These are phyloP conservation scores for Magnolia officinalis DNA, from an alignment of 164 flowering plant species.

Conservation along the genomic window DNA sequence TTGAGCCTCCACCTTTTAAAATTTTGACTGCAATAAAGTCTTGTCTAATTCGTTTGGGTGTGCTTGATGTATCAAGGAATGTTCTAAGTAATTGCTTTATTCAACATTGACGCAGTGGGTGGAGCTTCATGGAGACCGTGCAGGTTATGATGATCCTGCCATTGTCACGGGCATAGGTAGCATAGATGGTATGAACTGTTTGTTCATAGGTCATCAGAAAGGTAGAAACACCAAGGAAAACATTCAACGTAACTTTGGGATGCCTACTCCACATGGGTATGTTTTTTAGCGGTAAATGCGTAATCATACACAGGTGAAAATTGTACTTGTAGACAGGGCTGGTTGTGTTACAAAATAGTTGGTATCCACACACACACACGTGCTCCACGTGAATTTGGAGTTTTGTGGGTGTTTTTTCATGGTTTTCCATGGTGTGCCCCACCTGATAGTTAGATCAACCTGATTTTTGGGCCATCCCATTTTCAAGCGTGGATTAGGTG, in stretches of 20 bases:
- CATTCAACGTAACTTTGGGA: constrained; percentile 92
- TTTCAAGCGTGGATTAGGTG: too few species aligned
- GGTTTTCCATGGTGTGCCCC: too few species aligned
- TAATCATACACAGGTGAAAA: background rate
- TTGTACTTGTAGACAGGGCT: background rate
- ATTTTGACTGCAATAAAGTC: background rate
- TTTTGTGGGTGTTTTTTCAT: too few species aligned
- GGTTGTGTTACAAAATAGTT: too few species aligned
- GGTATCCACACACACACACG: too few species aligned
- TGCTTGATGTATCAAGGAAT: background rate
- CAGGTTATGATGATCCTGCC: constrained; percentile 97
- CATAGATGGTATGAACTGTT: constrained; percentile 72
- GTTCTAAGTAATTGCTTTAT: background rate
- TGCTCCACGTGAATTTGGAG: too few species aligned
- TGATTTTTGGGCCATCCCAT: too few species aligned
- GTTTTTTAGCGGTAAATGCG: background rate
- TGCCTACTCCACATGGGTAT: constrained; percentile 99
- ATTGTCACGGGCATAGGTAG: constrained; percentile 88
- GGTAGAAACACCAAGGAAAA: constrained; percentile 96
- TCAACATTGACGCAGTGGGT: constrained; percentile 57
- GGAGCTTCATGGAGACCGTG: constrained; percentile 98
- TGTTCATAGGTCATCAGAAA: constrained; percentile 98
- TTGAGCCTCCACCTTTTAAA: background rate
- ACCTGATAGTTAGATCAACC: too few species aligned
- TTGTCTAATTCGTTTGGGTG: background rate